Percentiles rank a stretch among this genome's conserved stretches.
These are phyloP conservation scores for Centaurea solstitialis DNA, from an alignment of 129 eudicot genomes.

Conservation along the genomic window DNA sequence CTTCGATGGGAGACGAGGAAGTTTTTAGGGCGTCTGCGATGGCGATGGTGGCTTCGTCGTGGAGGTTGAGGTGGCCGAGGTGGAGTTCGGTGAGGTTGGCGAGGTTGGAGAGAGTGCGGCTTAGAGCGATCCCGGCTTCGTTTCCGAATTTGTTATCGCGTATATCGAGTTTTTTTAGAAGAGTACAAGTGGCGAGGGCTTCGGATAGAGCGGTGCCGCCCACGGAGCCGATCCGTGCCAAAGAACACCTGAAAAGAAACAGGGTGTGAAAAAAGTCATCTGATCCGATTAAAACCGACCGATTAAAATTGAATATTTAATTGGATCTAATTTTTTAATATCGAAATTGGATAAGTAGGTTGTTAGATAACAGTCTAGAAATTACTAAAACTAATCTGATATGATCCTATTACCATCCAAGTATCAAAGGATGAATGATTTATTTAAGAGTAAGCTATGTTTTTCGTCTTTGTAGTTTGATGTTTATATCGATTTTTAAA, in stretches of 20 bases:
- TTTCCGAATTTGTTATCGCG: conserved; percentile 79
- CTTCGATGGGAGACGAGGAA: conserved; percentile 49
- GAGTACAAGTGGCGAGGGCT: conserved; percentile 49
- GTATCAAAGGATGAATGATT: no score
- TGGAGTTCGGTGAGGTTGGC: conserved; percentile 57
- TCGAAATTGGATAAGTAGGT: background rate
- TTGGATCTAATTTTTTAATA: background rate
- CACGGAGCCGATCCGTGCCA: conserved; percentile 61
- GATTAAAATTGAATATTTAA: background rate
- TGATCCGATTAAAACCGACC: background rate
- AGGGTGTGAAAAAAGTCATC: background rate
- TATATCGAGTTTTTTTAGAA: conserved; percentile 68
- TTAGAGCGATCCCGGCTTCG: conserved; percentile 57
- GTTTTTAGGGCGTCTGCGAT: conserved; percentile 53
- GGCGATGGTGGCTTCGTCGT: conserved; percentile 60
- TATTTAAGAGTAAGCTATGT: no score
- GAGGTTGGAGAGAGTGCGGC: conserved; percentile 41
- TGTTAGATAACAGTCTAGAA: no score
- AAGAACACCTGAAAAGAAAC: conserved; percentile 51
- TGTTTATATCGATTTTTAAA: no score
- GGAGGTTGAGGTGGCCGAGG: conserved; percentile 65
- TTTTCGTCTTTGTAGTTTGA: no score
- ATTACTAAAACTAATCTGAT: no score
- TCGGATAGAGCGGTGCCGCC: conserved; percentile 71
- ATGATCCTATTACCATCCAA: no score